Conservation (phyloP, 164 flowering plant species). For the Vitis rupestris region DNA sequence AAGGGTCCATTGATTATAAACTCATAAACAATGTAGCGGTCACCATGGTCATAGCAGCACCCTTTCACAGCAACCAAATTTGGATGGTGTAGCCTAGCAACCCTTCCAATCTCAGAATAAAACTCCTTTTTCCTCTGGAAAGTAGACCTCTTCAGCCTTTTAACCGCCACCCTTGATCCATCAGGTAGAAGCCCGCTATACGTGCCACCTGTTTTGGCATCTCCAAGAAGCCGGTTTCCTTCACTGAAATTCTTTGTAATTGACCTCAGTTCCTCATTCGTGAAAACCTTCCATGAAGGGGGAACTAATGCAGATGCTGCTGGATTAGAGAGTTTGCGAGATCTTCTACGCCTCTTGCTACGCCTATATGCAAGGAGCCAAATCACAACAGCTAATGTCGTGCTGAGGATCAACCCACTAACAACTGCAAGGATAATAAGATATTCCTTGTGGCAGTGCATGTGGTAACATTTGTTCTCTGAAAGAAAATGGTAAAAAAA, state of each 20-base stretch:
- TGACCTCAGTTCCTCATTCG: constrained; percentile 73
- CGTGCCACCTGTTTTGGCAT: constrained; percentile 93
- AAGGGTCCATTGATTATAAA: constrained; percentile 85
- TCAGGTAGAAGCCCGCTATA: constrained; percentile 80
- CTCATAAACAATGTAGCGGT: constrained; percentile 90
- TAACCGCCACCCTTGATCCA: constrained; percentile 89
- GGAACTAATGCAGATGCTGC: constrained; percentile 73
- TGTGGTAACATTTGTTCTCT: constrained; percentile 61
- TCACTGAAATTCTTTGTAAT: constrained; percentile 93
- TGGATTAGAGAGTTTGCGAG: constrained; percentile 63
- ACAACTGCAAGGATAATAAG: constrained; percentile 76
- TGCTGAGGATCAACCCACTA: constrained; percentile 78
- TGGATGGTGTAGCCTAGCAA: constrained; percentile 87
- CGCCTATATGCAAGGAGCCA: constrained; percentile 82
- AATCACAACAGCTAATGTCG: constrained; percentile 64
- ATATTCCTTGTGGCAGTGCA: constrained; percentile 80
- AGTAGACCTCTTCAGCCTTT: constrained; percentile 86
- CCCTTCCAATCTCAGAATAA: constrained; percentile 83
- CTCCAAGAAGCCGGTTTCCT: constrained; percentile 89
- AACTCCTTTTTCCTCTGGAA: constrained; percentile 95
- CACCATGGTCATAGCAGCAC: constrained; percentile 94
- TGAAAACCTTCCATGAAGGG: constrained; percentile 82
- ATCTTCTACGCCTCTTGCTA: constrained; percentile 63
- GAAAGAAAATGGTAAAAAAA: constrained; percentile 13
- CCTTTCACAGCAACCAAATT: constrained; percentile 88